Conservation (phyloP, 805 yeast genomes). For the Candida manassasensis region DNA sequence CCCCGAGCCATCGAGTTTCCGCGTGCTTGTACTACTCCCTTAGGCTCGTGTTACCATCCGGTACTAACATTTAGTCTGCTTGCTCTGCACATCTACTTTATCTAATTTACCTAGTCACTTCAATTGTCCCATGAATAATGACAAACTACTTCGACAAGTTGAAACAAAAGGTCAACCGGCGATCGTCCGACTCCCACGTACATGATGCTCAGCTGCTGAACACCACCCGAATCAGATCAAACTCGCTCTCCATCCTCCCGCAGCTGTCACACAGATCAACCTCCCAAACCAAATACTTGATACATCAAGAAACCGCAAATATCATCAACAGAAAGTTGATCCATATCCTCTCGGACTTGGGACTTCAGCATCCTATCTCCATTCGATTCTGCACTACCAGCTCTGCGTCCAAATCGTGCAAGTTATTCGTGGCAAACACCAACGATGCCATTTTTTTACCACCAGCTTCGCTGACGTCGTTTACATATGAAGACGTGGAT, state of each 20-base stretch:
- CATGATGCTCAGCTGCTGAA: slow-evolving; percentile 8
- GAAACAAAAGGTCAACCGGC: slow-evolving; percentile 12
- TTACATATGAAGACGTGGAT: slow-evolving; percentile 41
- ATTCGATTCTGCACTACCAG: slow-evolving; percentile 24
- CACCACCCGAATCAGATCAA: slow-evolving; percentile 10
- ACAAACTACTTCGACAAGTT: slow-evolving; percentile 9
- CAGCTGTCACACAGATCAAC: slow-evolving; percentile 4
- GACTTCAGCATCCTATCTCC: slow-evolving; percentile 37
- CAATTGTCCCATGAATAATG: slow-evolving; percentile 1
- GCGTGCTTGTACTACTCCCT: too few species aligned
- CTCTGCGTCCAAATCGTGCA: slow-evolving; percentile 24
- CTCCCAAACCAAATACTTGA: slow-evolving; percentile 27
- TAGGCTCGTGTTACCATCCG: too few species aligned
- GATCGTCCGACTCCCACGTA: slow-evolving; percentile 12
- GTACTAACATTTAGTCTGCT: too few species aligned
- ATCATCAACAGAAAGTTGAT: slow-evolving; percentile 32
- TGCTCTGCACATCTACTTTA: too few species aligned
- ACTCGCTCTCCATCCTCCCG: slow-evolving; percentile 2
- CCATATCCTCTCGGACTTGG: slow-evolving; percentile 29
- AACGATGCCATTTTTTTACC: slow-evolving; percentile 37
- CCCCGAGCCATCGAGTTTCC: too few species aligned
- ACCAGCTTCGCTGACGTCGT: slow-evolving; percentile 35
- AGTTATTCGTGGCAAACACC: slow-evolving; percentile 33
- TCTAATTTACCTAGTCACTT: too few species aligned
- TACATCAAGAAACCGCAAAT: slow-evolving; percentile 34